phyloP scores from a whole-genome alignment of 2,329 filamentous ascomycete genomes.

The Elsinoe ampelina region DNA sequence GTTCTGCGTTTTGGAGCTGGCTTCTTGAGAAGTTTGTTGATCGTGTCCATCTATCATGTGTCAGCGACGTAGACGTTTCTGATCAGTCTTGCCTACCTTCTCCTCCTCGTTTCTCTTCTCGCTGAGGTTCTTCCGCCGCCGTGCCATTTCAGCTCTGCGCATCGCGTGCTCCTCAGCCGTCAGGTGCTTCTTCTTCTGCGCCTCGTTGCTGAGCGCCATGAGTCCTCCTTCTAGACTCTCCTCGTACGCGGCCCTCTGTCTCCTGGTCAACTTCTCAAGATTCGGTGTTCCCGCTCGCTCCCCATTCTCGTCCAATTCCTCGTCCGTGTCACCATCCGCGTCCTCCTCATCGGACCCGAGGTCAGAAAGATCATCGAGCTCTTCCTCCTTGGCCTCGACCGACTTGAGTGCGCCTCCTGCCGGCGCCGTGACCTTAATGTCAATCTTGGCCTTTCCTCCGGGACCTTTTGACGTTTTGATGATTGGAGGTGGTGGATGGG shows the following conservation, averaged over 20 bases:
- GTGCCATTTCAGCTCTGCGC: conserved; percentile 64
- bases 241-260: conserved; percentile 52
- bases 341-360: conserved; percentile 28
- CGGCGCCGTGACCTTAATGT: conserved; percentile 25
- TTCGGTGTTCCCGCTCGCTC: conserved; percentile 48
- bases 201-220: conserved; percentile 52
- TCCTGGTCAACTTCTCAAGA: conserved; percentile 56
- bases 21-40: conserved; percentile 82
- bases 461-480: conserved; percentile 22
- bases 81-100: conserved; percentile 44
- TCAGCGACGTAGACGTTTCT: conserved; percentile 13
- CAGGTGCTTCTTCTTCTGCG: conserved; percentile 63
- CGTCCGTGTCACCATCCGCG: conserved; percentile 30
- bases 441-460: conserved; percentile 19
- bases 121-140: conserved; percentile 62
- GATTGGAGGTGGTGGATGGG: conserved; percentile 27
- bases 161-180: conserved; percentile 66
- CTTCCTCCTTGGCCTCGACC: conserved; percentile 44
- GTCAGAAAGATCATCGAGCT: conserved; percentile 39
- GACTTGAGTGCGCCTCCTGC: conserved; percentile 28
- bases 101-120: conserved; percentile 73
- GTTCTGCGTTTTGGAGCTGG: conserved; percentile 61
- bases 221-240: conserved; percentile 28
- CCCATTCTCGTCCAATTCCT: conserved; percentile 33
- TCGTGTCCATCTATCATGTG: conserved; percentile 66